Conservation (phyloP, 2,329 filamentous ascomycete genomes). For the Dothideomycetes sp. region DNA sequence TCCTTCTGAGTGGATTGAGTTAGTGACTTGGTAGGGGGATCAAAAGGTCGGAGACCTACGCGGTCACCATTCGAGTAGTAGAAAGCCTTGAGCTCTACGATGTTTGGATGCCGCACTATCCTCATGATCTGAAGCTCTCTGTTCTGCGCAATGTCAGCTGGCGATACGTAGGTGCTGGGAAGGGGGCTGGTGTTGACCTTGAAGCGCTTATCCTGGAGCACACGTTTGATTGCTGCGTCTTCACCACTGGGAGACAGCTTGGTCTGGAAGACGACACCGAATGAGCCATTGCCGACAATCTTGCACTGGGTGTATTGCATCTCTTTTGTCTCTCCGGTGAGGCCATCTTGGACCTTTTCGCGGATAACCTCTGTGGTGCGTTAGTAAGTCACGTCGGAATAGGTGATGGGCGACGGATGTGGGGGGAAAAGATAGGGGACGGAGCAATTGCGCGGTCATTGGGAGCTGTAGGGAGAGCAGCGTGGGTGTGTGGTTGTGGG, state of each 20-base stretch:
- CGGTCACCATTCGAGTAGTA: conserved; percentile 99
- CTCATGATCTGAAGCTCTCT: conserved; percentile 99
- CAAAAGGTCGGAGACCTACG: conserved; percentile 41
- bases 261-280: conserved; percentile 97
- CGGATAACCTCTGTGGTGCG: conserved; percentile 73
- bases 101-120: conserved; percentile 97
- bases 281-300: conserved; percentile 97
- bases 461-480: conserved; percentile 12
- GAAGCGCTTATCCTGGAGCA: conserved; percentile 98
- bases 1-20: conserved; percentile 49
- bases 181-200: conserved; percentile 57
- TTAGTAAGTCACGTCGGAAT: conserved; percentile 25
- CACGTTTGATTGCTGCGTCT: conserved; percentile 97
- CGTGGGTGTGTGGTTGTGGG: too few species aligned
- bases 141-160: conserved; percentile 52
- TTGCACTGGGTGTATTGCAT: conserved; percentile 99
- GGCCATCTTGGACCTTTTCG: conserved; percentile 96
- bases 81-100: conserved; percentile 97
- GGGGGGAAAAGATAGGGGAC: background rate
- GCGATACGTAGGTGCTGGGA: background rate
- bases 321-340: conserved; percentile 92
- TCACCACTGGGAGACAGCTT: conserved; percentile 97
- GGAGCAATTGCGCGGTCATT: conserved; percentile 5
- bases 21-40: conserved; percentile 2
- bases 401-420: conserved; percentile 14